phyloP scores from a whole-genome alignment of 345 rosid genomes.

The Citrus mangshanensis region DNA sequence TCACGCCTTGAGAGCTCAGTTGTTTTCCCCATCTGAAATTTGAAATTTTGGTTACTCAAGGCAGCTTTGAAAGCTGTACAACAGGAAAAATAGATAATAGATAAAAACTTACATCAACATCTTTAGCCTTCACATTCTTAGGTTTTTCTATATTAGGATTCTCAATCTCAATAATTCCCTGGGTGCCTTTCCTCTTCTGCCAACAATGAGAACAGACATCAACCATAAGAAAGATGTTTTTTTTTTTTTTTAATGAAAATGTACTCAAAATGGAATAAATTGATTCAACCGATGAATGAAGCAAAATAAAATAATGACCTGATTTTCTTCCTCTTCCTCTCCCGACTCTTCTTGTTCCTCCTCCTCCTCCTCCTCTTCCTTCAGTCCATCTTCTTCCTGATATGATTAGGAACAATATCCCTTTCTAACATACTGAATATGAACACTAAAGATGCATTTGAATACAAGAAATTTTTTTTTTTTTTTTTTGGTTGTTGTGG shows the following conservation, averaged over 20 bases:
- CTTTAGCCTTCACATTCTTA: conserved; percentile 61
- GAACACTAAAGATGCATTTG: not conserved
- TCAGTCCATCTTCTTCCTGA: conserved; percentile 43
- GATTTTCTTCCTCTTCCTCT: conserved; percentile 51
- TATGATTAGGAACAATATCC: not conserved
- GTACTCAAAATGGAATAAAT: not conserved
- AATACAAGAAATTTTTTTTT: not conserved
- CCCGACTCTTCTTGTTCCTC: conserved; percentile 28
- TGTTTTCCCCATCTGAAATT: conserved; percentile 59
- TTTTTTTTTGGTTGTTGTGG: too few relatives aligned
- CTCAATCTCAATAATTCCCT: conserved; percentile 79
- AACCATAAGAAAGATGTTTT: not conserved
- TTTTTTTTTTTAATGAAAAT: not conserved
- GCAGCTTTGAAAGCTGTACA: not conserved
- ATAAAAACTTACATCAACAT: conserved; percentile 62
- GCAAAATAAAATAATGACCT: conserved; percentile 29
- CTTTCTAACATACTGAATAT: not conserved
- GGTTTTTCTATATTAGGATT: conserved; percentile 80
- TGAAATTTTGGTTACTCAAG: not conserved
- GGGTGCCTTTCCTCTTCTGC: conserved; percentile 83
- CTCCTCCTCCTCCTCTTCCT: conserved; percentile 28
- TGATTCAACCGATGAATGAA: not conserved
- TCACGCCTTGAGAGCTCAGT: conserved; percentile 97
- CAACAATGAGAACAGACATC: not conserved
- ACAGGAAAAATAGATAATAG: not conserved